These are phyloP conservation scores for Apiotrichum sp. DNA, from an alignment of 1,284 basidiomycete species.

Conservation along the genomic window DNA sequence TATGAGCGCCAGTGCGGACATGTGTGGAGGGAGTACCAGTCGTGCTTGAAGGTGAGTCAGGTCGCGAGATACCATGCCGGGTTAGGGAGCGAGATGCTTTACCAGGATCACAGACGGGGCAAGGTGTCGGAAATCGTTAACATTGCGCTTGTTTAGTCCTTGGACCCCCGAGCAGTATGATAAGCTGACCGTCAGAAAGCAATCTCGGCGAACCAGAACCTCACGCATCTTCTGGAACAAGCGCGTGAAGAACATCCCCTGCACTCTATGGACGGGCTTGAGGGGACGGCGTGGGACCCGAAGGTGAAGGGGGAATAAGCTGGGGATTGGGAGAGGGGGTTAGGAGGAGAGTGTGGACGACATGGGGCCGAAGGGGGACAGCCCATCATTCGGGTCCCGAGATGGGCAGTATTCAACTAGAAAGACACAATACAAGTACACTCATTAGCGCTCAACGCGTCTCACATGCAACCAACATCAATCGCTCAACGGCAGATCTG, in stretches of 20 bases:
- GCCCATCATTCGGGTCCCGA: background rate
- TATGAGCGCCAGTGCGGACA: conserved; percentile 76
- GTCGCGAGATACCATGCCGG: background rate
- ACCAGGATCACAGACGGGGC: background rate
- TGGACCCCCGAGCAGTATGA: background rate
- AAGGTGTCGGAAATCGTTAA: background rate
- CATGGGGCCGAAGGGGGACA: too few relatives aligned
- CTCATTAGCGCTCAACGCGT: conserved; percentile 1
- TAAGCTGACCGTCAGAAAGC: conserved; percentile 56
- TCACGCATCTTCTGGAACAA: conserved; percentile 68
- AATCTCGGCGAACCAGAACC: conserved; percentile 64
- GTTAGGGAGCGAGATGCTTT: too few relatives aligned
- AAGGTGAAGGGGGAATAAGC: conserved; percentile 5
- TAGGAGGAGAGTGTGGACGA: too few relatives aligned
- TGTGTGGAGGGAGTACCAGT: conserved; percentile 70
- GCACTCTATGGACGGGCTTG: conserved; percentile 29
- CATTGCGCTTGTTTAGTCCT: background rate
- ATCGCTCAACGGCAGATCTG: background rate
- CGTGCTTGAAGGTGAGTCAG: conserved; percentile 64
- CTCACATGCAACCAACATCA: background rate
- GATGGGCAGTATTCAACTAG: background rate
- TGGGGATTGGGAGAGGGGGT: too few relatives aligned
- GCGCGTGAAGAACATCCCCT: conserved; percentile 76
- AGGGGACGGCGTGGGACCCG: conserved; percentile 40
- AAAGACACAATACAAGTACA: background rate